Percentiles rank a stretch among this genome's conserved stretches.
Conservation (phyloP, 2,329 filamentous ascomycete species). For the Fusarium fujikuroi region DNA sequence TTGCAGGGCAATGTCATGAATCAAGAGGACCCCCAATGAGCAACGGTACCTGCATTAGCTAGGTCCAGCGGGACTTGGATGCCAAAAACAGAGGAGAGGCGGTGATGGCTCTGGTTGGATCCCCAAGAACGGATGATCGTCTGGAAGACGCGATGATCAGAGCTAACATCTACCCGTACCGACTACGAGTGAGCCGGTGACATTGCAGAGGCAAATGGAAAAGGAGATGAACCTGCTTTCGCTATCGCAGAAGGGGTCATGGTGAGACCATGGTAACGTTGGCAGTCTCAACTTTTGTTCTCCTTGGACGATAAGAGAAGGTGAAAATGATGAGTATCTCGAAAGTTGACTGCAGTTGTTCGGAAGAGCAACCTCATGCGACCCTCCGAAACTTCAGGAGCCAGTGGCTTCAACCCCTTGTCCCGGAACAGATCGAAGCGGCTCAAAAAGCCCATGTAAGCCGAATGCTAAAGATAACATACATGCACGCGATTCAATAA, state of each 20-base stretch:
- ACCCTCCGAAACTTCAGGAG: neutral
- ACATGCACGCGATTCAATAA: slow-evolving; percentile 21
- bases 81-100: slow-evolving; percentile 11
- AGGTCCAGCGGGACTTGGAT: slow-evolving; percentile 7
- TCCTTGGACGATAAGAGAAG: neutral
- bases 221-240: neutral
- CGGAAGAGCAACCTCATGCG: neutral
- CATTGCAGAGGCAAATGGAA: neutral
- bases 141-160: slow-evolving; percentile 5
- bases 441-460: slow-evolving; percentile 9
- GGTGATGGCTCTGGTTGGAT: slow-evolving; percentile 8
- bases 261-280: neutral
- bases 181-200: neutral
- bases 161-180: slow-evolving; percentile 24
- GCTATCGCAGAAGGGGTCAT: neutral
- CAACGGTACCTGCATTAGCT: slow-evolving; percentile 38
- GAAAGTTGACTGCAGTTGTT: neutral
- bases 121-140: slow-evolving; percentile 5
- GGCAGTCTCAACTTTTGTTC: neutral
- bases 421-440: slow-evolving; percentile 4
- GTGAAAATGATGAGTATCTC: neutral
- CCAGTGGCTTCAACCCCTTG: slow-evolving; percentile 1
- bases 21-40: slow-evolving; percentile 18
- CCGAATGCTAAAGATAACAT: slow-evolving; percentile 8
- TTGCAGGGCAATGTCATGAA: slow-evolving; percentile 23